Evolutionary conservation across 1,284 basidiomycete species (phyloP).

Genomic region (Tylopilus orsonianus): DNA sequence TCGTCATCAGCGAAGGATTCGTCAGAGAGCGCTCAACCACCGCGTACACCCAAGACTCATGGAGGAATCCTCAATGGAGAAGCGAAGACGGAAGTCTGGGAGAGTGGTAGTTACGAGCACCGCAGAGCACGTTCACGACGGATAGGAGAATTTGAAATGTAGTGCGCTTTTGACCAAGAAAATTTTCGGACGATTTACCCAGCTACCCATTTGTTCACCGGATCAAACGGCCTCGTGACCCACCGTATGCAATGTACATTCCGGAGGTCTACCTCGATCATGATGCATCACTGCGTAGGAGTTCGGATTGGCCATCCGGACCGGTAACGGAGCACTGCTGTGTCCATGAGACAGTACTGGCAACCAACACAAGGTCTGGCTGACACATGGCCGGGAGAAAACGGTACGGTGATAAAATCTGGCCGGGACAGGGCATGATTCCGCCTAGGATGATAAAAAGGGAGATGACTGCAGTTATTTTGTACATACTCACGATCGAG

Average conservation of each 20-base stretch:
- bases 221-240: neutral
- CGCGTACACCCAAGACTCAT: constrained; percentile 40
- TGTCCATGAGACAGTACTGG: neutral
- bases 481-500: constrained; percentile 8
- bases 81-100: constrained; percentile 51
- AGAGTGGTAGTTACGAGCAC: constrained; percentile 53
- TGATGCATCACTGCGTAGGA: neutral
- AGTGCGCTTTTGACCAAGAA: neutral
- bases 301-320: neutral
- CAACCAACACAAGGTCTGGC: constrained; percentile 3
- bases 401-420: constrained; percentile 7
- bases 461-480: constrained; percentile 5
- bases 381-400: constrained; percentile 8
- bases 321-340: neutral
- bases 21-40: constrained; percentile 43
- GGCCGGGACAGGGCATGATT: constrained; percentile 4
- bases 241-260: neutral
- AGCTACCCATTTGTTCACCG: neutral
- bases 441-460: constrained; percentile 3
- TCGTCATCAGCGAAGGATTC: constrained; percentile 65
- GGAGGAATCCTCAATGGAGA: constrained; percentile 66
- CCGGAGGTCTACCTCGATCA: too few relatives aligned
- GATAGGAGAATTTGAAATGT: constrained; percentile 2
- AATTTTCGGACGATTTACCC: neutral
- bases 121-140: neutral